phyloP scores from a whole-genome alignment of 1,139 yeast species.

The Nakaseomyces bracarensis region DNA sequence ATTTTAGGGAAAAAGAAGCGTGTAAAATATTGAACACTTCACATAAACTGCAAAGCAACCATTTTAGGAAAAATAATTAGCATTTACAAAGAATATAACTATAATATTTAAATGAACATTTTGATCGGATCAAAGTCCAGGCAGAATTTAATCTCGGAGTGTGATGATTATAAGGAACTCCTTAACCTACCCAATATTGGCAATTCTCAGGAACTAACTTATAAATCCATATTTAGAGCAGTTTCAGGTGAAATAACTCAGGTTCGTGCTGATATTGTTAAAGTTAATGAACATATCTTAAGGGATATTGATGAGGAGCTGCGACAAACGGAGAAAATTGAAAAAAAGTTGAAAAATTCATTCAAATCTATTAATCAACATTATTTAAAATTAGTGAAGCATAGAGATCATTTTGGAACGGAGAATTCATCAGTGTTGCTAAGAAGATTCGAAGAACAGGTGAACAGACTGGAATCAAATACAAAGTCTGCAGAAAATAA shows the following conservation, averaged over 20 bases:
- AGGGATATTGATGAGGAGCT: constrained; percentile 22
- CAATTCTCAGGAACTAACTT: constrained; percentile 11
- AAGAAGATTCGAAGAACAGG: background rate
- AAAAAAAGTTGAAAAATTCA: constrained; percentile 21
- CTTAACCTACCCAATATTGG: background rate
- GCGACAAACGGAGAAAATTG: constrained; percentile 22
- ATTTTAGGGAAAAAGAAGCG: too few species aligned
- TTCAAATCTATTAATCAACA: constrained; percentile 18
- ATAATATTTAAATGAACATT: background rate
- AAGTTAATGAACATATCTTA: constrained; percentile 17
- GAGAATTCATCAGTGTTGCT: background rate
- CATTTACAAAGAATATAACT: too few species aligned
- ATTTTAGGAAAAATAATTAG: too few species aligned
- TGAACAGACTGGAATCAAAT: background rate
- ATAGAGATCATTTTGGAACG: constrained; percentile 8
- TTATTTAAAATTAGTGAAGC: constrained; percentile 15
- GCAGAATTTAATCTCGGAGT: background rate
- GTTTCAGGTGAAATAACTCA: constrained; percentile 21
- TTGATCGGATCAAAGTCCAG: background rate
- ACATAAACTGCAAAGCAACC: too few species aligned
- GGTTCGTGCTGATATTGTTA: constrained; percentile 18
- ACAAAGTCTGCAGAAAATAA: background rate
- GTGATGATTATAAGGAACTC: constrained; percentile 6
- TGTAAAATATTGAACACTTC: too few species aligned
- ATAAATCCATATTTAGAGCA: constrained; percentile 19